A percentile compares a stretch with the other conserved stretches of the same genome.
Evolutionary conservation across 179 eudicot genomes (phyloP).

Genomic region (Sideroxylon spinosum): DNA sequence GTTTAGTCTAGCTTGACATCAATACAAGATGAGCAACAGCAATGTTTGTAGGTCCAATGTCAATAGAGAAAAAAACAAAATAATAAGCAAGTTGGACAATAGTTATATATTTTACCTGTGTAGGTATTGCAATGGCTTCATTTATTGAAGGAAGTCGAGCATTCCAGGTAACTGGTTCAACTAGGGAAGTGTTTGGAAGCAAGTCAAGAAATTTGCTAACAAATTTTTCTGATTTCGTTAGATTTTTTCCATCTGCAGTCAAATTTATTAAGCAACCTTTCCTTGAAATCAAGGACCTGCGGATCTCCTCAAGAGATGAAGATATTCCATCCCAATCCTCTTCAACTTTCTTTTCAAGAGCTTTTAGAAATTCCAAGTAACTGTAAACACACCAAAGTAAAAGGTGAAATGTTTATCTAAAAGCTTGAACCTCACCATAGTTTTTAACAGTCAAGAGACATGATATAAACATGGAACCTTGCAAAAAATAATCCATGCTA

Average conservation of each 20-base stretch:
- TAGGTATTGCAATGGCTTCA: slow-evolving; percentile 93
- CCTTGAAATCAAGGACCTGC: slow-evolving; percentile 60
- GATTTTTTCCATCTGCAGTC: slow-evolving; percentile 85
- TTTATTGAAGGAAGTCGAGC: slow-evolving; percentile 57
- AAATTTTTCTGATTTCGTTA: slow-evolving; percentile 54
- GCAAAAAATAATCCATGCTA: not conserved
- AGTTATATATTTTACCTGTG: slow-evolving; percentile 58
- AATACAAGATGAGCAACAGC: not conserved
- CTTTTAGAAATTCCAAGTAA: slow-evolving; percentile 69
- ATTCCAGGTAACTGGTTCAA: slow-evolving; percentile 53
- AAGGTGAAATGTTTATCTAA: not conserved
- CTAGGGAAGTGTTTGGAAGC: slow-evolving; percentile 56
- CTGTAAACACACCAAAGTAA: slow-evolving; percentile 39
- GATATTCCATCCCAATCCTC: slow-evolving; percentile 79
- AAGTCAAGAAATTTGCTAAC: slow-evolving; percentile 71
- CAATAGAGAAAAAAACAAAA: not conserved
- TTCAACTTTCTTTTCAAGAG: slow-evolving; percentile 70
- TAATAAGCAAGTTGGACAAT: not conserved
- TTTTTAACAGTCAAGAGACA: not conserved
- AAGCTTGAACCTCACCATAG: not conserved
- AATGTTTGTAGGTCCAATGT: not conserved
- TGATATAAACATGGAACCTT: not conserved
- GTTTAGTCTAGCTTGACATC: not conserved
- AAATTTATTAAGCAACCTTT: slow-evolving; percentile 80
- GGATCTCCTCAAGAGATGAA: slow-evolving; percentile 85